Evolutionary conservation across 2,329 filamentous ascomycete species (phyloP), one percentile per base, ranked within the genome.

Genomic region (Coccinonectria pachysandricola): DNA sequence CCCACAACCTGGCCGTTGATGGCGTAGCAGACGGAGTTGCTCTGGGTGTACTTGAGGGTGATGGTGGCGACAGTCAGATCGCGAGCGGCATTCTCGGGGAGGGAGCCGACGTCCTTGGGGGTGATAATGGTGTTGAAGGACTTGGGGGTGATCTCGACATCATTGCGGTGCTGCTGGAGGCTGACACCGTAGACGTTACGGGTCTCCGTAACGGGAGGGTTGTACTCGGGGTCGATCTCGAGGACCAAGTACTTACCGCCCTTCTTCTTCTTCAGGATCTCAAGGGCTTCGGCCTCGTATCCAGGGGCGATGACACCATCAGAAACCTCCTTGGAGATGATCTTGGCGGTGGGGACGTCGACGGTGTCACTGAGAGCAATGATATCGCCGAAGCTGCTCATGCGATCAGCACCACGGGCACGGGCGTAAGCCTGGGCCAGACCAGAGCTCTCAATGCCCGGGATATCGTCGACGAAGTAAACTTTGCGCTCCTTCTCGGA

Each of bases 11-110:
- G 91, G 24, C 91, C 91, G 48, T 93, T 87, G 38, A 85, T 68
- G 29, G 91, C 87, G 54, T 96, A 98, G 72, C 88, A 96, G 39
- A 98, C 91, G 14, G 87, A 95, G 73, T 98, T 98, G 53, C 86
- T 94, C 63, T 98, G 87, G 2, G 91, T 98, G 67, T 94, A 98
- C 65, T 98, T 98, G 47, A 96, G 71, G 17, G 91, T 86, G 50
- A 98, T 95, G 30, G 91, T 98, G 28, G 91, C 91, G 23, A 98
- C 80, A 15, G 88, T 87, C 39, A 98, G 66, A 50, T 98, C 91
- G 35, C 88, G 78, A 35, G 88, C 69, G 27, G 91, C 91, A 30
- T 73, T 70, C 48, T 91, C 84, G 19, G 87, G 73, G 12, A 98
- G 71, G 11, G 71, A 57, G 19, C 64, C 59, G 26, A 75, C 68